Percentiles rank a stretch among this genome's conserved stretches.
Conservation (phyloP, 495 filamentous ascomycete species). For the Daldinia loculata region DNA sequence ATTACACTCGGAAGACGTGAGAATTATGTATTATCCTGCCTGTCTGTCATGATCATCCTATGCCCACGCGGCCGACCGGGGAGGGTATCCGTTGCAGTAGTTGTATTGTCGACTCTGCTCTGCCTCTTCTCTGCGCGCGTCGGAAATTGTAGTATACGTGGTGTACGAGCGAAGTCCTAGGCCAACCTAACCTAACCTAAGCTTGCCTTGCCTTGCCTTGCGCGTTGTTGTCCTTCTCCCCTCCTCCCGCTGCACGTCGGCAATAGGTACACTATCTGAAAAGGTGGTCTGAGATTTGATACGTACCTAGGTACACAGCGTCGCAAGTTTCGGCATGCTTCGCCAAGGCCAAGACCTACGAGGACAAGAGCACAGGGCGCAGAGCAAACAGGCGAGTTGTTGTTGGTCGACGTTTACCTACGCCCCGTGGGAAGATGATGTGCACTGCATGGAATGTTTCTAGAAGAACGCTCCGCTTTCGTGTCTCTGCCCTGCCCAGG, state of each 20-base stretch:
- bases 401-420: slow-evolving; percentile 31
- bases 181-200: too few species aligned
- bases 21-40: slow-evolving; percentile 2
- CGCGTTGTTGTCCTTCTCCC: not conserved
- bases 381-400: slow-evolving; percentile 26
- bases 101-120: slow-evolving; percentile 13
- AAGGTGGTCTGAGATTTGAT: not conserved
- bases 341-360: slow-evolving; percentile 13
- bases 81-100: slow-evolving; percentile 28
- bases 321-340: not conserved
- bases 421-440: slow-evolving; percentile 27
- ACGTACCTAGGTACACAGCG: not conserved
- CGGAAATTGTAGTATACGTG: slow-evolving; percentile 28
- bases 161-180: slow-evolving; percentile 8
- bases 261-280: not conserved
- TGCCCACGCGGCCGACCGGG: slow-evolving; percentile 30
- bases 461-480: slow-evolving; percentile 37
- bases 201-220: too few species aligned
- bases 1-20: not conserved
- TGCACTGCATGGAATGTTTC: slow-evolving; percentile 44
- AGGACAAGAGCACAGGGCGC: slow-evolving; percentile 4
- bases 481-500: slow-evolving; percentile 24
- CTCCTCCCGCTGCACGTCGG: slow-evolving; percentile 25
- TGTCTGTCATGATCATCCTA: slow-evolving; percentile 28
- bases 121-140: slow-evolving; percentile 18